phyloP scores from a whole-genome alignment of 2,329 filamentous ascomycete genomes.

The Ilyonectria destructans region DNA sequence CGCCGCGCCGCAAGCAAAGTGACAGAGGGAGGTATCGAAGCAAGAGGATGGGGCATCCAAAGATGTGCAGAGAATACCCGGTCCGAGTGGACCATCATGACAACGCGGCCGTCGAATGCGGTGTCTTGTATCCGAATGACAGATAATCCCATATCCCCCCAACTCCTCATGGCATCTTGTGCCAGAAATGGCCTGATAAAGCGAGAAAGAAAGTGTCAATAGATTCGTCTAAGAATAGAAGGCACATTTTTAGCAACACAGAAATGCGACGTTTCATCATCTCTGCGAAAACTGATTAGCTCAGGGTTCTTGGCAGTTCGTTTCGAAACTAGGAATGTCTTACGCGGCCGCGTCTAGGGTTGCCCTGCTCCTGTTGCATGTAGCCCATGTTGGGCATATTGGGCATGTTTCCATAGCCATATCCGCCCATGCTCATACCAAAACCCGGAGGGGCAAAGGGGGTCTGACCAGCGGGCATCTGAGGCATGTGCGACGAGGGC shows the following conservation, averaged over 20 bases:
- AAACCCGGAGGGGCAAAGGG: slow-evolving; percentile 68
- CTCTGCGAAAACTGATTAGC: slow-evolving; percentile 50
- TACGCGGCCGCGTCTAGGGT: slow-evolving; percentile 73
- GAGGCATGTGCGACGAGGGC: slow-evolving; percentile 58
- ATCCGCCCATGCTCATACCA: slow-evolving; percentile 63
- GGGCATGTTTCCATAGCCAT: slow-evolving; percentile 63
- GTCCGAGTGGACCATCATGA: slow-evolving; percentile 35
- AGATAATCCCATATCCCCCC: slow-evolving; percentile 35
- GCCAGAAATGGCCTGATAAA: slow-evolving; percentile 40
- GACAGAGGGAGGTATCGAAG: slow-evolving; percentile 42
- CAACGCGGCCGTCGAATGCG: slow-evolving; percentile 36
- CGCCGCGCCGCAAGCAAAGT: slow-evolving; percentile 37
- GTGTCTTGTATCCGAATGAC: slow-evolving; percentile 40
- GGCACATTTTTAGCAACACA: slow-evolving; percentile 27
- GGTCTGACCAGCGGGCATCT: slow-evolving; percentile 61
- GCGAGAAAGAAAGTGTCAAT: slow-evolving; percentile 39
- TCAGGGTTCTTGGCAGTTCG: slow-evolving; percentile 33
- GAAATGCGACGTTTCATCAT: slow-evolving; percentile 43
- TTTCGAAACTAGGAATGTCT: slow-evolving; percentile 50
- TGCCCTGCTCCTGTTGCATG: slow-evolving; percentile 69
- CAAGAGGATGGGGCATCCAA: slow-evolving; percentile 45
- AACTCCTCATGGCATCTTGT: slow-evolving; percentile 47
- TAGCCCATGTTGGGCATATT: slow-evolving; percentile 68
- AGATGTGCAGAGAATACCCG: slow-evolving; percentile 34
- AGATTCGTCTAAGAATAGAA: slow-evolving; percentile 40